Conservation (phyloP, 2,329 filamentous ascomycete genomes). For the Chaetomiaceae sp. region DNA sequence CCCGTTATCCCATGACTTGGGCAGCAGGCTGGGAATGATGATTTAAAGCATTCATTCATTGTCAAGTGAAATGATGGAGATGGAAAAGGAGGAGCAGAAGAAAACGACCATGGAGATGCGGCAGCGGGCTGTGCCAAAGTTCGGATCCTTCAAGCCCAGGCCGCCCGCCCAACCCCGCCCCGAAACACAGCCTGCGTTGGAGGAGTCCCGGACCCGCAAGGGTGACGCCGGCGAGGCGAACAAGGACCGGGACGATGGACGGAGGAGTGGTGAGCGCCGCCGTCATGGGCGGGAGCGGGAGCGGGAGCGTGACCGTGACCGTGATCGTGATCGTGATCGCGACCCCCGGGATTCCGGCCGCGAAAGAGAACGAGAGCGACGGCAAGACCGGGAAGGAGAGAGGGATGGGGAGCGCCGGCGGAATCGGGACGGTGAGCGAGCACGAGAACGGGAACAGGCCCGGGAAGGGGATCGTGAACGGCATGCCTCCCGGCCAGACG, state of each 20-base stretch:
- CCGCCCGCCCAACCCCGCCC: constrained; percentile 9
- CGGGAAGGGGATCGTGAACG: background rate
- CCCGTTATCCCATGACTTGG: background rate
- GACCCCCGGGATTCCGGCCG: background rate
- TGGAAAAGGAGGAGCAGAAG: background rate
- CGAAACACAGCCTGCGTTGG: background rate
- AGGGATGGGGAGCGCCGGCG: background rate
- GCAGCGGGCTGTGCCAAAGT: constrained; percentile 30
- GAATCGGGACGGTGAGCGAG: background rate
- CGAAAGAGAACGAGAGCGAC: background rate
- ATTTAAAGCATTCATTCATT: background rate
- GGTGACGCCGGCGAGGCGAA: background rate
- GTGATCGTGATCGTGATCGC: background rate
- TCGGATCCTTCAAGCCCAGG: constrained; percentile 30
- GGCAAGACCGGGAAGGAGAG: constrained; percentile 1
- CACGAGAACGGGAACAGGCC: background rate
- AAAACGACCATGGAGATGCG: no score
- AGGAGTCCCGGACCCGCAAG: constrained; percentile 2
- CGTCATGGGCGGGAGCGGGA: constrained; percentile 1
- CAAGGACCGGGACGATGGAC: background rate
- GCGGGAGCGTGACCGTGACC: background rate
- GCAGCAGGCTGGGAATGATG: background rate
- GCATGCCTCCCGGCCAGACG: background rate
- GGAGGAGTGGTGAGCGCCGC: background rate
- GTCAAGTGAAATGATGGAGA: constrained; percentile 4